phyloP scores from a whole-genome alignment of 208 protist species.

The Strigomonas galati region DNA sequence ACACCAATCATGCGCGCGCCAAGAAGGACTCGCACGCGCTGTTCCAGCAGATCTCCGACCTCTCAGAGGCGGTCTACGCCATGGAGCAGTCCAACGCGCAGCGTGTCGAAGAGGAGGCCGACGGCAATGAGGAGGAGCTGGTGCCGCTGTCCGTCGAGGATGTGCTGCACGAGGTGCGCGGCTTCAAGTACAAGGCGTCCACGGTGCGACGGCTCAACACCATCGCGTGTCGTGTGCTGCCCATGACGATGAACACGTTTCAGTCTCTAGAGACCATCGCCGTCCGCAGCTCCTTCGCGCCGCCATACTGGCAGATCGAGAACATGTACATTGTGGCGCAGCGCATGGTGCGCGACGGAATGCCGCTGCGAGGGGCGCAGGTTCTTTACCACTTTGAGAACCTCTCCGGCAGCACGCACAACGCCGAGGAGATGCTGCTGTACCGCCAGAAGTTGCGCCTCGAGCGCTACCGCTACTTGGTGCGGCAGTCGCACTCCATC shows the following conservation, averaged over 20 bases:
- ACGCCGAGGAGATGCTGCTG: conserved; percentile 8
- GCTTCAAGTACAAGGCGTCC: conserved; percentile 31
- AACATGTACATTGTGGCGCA: conserved; percentile 75
- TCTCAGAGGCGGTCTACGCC: conserved; percentile 78
- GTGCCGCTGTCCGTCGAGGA: conserved; percentile 7
- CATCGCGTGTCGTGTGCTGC: conserved; percentile 63
- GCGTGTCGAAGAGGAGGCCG: conserved; percentile 2
- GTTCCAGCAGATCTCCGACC: conserved; percentile 81
- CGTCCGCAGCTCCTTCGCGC: conserved; percentile 63
- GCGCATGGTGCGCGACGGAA: conserved; percentile 59
- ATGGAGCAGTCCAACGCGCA: conserved; percentile 41
- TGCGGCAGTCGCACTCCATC: conserved; percentile 39
- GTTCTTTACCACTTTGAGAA: conserved; percentile 50
- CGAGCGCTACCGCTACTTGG: conserved; percentile 61
- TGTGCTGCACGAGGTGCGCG: conserved; percentile 18
- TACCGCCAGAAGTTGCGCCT: conserved; percentile 37
- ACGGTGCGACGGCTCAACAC: conserved; percentile 67
- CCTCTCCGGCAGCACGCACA: conserved; percentile 4
- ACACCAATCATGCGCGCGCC: conserved; percentile 63
- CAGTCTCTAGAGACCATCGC: conserved; percentile 75
- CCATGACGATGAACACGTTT: conserved; percentile 46
- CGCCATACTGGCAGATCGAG: conserved; percentile 66
- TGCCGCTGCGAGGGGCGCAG: conserved; percentile 58
- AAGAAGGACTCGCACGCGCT: conserved; percentile 76
- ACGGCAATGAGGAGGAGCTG: conserved; percentile 7